phyloP scores from a whole-genome alignment of 1,284 basidiomycete genomes.

The Tetrapyrgos nigripes region DNA sequence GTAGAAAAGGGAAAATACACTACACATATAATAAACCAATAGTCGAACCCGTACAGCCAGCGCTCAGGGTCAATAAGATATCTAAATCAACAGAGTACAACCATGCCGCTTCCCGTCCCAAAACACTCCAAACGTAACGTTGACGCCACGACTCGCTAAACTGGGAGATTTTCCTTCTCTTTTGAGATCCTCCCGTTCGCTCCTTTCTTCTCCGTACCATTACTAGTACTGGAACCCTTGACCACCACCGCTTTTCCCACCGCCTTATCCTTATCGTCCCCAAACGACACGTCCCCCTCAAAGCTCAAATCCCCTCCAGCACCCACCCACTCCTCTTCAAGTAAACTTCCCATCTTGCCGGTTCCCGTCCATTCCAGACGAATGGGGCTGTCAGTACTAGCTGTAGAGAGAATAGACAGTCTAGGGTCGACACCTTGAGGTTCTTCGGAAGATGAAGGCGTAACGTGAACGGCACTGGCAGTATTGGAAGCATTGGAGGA shows the following conservation, averaged over 20 bases:
- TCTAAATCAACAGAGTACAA: too few species aligned
- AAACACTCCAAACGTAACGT: too few species aligned
- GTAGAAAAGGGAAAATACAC: too few species aligned
- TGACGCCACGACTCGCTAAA: too few species aligned
- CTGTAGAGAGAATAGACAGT: conserved; percentile 19
- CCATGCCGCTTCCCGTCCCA: too few species aligned
- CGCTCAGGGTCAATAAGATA: too few species aligned
- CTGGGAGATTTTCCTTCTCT: background rate
- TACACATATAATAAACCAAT: too few species aligned
- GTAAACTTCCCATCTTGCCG: conserved; percentile 57
- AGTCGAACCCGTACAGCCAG: too few species aligned
- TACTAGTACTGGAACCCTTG: background rate
- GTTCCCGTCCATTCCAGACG: conserved; percentile 35
- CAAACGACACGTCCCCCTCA: conserved; percentile 29
- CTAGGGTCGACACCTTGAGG: background rate
- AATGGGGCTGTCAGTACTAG: conserved; percentile 53
- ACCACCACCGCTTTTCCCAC: background rate
- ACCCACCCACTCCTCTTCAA: conserved; percentile 59
- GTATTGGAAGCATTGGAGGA: background rate
- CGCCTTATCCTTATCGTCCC: background rate
- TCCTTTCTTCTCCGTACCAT: background rate
- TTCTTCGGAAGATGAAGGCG: background rate
- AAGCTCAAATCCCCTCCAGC: conserved; percentile 57
- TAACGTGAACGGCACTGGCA: background rate
- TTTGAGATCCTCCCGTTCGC: background rate